Evolutionary conservation across 1,139 yeast genomes (phyloP).

Genomic region (Geotrichum restrictum): DNA sequence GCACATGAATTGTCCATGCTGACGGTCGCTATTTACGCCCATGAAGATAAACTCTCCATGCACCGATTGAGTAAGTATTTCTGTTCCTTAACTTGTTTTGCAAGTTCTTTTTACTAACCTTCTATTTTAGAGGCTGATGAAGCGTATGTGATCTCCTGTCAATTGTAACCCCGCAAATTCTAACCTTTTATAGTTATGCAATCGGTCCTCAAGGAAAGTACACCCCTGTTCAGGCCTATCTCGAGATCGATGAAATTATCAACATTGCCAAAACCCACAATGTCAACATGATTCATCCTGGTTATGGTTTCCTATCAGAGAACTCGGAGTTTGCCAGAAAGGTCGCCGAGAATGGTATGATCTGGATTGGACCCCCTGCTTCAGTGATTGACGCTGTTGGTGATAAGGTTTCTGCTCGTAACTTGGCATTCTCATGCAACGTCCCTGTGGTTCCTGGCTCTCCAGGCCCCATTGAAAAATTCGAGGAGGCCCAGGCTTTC

Average conservation of each 20-base stretch:
- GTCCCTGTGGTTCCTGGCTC: constrained; percentile 98
- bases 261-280: constrained; percentile 80
- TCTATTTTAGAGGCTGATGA: constrained; percentile 38
- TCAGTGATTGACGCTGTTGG: constrained; percentile 93
- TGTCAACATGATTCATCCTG: constrained; percentile 97
- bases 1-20: constrained; percentile 98
- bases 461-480: constrained; percentile 87
- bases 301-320: constrained; percentile 94
- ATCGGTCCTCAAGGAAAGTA: constrained; percentile 86
- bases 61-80: constrained; percentile 60
- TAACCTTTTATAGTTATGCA: constrained; percentile 47
- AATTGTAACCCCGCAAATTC: not conserved
- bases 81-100: not conserved
- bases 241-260: constrained; percentile 93
- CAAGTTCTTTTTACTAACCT: not conserved
- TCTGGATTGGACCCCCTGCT: constrained; percentile 94
- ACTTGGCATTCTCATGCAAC: constrained; percentile 69
- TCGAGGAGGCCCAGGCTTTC: constrained; percentile 72
- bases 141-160: constrained; percentile 29
- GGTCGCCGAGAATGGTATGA: constrained; percentile 85
- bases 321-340: constrained; percentile 91
- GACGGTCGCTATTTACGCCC: constrained; percentile 95
- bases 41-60: constrained; percentile 92
- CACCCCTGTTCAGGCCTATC: constrained; percentile 93
- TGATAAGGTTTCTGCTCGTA: constrained; percentile 93